Conservation (phyloP, 345 rosid species). For the Psidium friedrichsthalianum region DNA sequence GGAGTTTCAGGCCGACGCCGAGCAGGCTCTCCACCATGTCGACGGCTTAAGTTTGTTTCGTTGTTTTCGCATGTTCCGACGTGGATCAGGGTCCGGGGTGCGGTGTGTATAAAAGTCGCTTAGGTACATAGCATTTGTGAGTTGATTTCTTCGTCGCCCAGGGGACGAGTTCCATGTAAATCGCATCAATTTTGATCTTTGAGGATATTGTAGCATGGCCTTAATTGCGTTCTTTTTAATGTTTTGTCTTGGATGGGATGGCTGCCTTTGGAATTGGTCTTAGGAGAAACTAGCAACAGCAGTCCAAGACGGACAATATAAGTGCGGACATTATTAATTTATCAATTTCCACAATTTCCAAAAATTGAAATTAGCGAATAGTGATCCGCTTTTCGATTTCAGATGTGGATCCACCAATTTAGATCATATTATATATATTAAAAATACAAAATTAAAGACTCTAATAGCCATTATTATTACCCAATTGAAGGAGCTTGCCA, state of each 20-base stretch:
- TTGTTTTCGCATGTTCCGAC: background rate
- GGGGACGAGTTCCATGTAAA: background rate
- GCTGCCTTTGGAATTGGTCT: background rate
- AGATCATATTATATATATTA: too few species aligned
- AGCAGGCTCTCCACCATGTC: slow-evolving; percentile 42
- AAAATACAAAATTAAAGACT: too few species aligned
- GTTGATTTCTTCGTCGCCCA: background rate
- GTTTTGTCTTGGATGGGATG: background rate
- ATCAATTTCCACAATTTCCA: background rate
- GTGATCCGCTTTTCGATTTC: too few species aligned
- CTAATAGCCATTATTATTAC: too few species aligned
- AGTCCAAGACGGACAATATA: background rate
- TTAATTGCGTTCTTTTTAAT: background rate
- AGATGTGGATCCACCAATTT: too few species aligned
- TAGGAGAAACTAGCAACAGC: background rate
- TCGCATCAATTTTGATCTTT: background rate
- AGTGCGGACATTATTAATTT: background rate
- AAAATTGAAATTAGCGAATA: too few species aligned
- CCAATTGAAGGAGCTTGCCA: too few species aligned
- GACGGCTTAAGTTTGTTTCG: background rate
- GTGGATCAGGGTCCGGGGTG: background rate
- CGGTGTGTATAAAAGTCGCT: too few species aligned
- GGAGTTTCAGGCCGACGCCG: slow-evolving; percentile 37
- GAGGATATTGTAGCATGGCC: background rate
- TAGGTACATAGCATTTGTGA: background rate